Evolutionary conservation across 257 asterid genomes (phyloP).

Genomic region (Thymus mandschuricus): DNA sequence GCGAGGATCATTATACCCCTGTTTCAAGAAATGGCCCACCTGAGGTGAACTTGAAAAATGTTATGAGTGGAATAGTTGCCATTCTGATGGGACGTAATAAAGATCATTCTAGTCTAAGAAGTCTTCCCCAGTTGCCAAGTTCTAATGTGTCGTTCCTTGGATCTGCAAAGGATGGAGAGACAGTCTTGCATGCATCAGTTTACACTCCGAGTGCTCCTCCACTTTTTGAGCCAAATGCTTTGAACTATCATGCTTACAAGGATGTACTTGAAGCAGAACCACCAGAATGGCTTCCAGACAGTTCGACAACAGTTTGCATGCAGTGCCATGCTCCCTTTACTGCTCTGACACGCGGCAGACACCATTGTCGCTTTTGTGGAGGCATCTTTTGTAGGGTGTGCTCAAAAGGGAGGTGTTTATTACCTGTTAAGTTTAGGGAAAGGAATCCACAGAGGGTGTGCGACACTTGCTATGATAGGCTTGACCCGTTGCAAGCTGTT

Average conservation of each 20-base stretch:
- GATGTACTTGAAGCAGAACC: slow-evolving; percentile 97
- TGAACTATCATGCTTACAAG: slow-evolving; percentile 65
- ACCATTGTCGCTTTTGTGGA: slow-evolving; percentile 98
- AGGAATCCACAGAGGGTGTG: slow-evolving; percentile 97
- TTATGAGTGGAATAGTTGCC: slow-evolving; percentile 76
- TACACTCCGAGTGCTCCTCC: slow-evolving; percentile 99
- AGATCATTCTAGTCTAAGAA: slow-evolving; percentile 29
- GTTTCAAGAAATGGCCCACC: slow-evolving; percentile 59
- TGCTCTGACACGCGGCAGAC: slow-evolving; percentile 94
- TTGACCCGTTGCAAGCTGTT: slow-evolving; percentile 90
- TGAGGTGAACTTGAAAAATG: slow-evolving; percentile 86
- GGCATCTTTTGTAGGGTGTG: slow-evolving; percentile 90
- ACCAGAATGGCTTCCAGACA: slow-evolving; percentile 99
- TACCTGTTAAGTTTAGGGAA: slow-evolving; percentile 91
- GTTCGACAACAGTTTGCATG: slow-evolving; percentile 81
- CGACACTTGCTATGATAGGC: slow-evolving; percentile 95
- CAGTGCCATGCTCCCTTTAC: slow-evolving; percentile 89
- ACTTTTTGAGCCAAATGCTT: slow-evolving; percentile 65
- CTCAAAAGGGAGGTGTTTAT: slow-evolving; percentile 89
- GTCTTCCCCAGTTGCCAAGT: slow-evolving; percentile 53
- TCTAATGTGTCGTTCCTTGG: slow-evolving; percentile 86
- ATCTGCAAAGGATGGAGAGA: slow-evolving; percentile 84
- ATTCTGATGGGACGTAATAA: slow-evolving; percentile 79
- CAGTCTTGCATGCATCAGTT: slow-evolving; percentile 83
- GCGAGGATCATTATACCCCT: slow-evolving; percentile 50